These are phyloP conservation scores for Scenedesmus sp. DNA, from an alignment of 163 green algal species.

Conservation along the genomic window DNA sequence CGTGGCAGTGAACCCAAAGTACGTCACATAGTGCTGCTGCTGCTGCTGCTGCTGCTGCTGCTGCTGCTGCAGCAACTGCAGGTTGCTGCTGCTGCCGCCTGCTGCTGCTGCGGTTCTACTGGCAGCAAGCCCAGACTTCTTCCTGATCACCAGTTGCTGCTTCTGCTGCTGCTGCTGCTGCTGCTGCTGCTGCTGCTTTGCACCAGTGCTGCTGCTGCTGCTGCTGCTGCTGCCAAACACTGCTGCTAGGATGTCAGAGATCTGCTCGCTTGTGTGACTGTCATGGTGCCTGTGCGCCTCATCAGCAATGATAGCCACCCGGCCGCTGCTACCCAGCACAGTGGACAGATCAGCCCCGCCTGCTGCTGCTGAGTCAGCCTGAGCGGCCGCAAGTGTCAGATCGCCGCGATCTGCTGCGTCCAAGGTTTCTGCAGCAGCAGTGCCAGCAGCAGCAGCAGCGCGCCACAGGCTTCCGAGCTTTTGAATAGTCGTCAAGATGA, in stretches of 20 bases:
- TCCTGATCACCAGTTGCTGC: slow-evolving; percentile 53
- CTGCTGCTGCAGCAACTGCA: not conserved
- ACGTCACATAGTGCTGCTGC: slow-evolving; percentile 58
- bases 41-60: slow-evolving; percentile 54
- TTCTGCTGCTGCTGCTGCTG: slow-evolving; percentile 27
- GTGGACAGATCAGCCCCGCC: not conserved
- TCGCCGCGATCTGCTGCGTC: not conserved
- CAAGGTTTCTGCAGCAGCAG: not conserved
- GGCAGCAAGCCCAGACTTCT: slow-evolving; percentile 58
- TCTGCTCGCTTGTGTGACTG: slow-evolving; percentile 53
- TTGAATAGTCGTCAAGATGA: slow-evolving; percentile 55
- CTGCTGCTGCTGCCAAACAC: slow-evolving; percentile 30
- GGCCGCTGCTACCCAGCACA: slow-evolving; percentile 17
- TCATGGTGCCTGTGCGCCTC: slow-evolving; percentile 65
- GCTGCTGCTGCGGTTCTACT: slow-evolving; percentile 10
- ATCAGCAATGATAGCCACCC: slow-evolving; percentile 61
- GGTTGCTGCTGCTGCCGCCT: slow-evolving; percentile 9
- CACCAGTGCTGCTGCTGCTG: not conserved
- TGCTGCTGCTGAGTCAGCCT: not conserved
- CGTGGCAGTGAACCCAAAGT: slow-evolving; percentile 63
- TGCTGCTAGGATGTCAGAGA: slow-evolving; percentile 50
- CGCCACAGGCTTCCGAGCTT: slow-evolving; percentile 59
- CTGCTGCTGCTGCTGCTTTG: not conserved
- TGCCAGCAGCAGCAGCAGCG: not conserved
- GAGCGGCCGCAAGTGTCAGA: slow-evolving; percentile 5